Evolutionary conservation across 148 eudicot species (phyloP), one percentile per base, ranked within the genome.

Genomic region (Fagopyrum esculentum): DNA sequence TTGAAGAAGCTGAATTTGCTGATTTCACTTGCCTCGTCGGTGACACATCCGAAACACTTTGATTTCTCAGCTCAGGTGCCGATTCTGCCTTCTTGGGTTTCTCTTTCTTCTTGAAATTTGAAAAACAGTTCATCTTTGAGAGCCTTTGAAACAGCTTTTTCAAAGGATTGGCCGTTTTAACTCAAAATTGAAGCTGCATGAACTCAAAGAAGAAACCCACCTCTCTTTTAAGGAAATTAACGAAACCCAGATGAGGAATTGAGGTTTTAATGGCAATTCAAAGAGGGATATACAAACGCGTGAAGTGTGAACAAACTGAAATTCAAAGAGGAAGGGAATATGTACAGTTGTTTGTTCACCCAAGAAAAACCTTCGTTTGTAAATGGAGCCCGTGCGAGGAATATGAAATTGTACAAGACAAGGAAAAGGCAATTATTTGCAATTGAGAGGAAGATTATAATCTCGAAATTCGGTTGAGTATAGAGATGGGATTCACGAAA

Each of bases 111-210:
- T 87, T 90, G 54, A 93, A 89, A 73, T 85, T 87, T 78, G 82
- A 77, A 56, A 90, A 93, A 79, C 98, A 93, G 81, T 80, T 89
- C 96, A 93, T 92, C 46, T 40, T 66, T 66, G 71, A 66, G 46
- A 66, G 71, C 17, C 45, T 35, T n/a, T 0, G 6, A n/a, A 66
- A 13, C 47, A 66, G 12, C 45, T 13, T 66, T 17, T 66, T 66
- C 19, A 40, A 5, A 10, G 17, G 6, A 66, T 66, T 66, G 30
- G 47, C 71, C 46, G 47, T 66, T 40, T 35, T 40, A 15, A 15
- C 71, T 66, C 71, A 15, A 40, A 43, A 40, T 35, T 35, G 71
- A 15, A 66, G n/a, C 17, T 40, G 13, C 15, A 13, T 40, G 43
- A 61, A 9, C 22, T 16, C 16, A 4, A 61, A 29, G 44, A 61